These are phyloP conservation scores for Yamadazyma diospyri DNA, from an alignment of 1,139 yeast species.

Conservation along the genomic window DNA sequence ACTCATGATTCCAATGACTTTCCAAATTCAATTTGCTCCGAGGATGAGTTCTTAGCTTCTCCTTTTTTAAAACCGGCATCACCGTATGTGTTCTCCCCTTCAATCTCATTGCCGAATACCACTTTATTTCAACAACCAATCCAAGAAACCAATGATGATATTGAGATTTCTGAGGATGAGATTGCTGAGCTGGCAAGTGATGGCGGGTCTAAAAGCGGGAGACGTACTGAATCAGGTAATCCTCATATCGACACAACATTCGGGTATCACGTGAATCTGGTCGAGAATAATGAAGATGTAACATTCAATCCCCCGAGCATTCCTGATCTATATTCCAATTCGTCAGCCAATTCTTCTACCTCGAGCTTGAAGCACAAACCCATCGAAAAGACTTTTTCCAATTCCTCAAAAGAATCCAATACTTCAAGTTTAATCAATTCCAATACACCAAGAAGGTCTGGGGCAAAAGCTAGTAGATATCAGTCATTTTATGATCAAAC, in stretches of 20 bases:
- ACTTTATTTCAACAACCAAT: conserved; percentile 32
- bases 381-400: conserved; percentile 34
- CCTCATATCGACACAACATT: no score
- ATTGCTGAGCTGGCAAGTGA: no score
- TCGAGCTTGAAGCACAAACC: conserved; percentile 28
- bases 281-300: not conserved
- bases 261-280: no score
- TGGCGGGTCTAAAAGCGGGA: no score
- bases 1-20: conserved; percentile 9
- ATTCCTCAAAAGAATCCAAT: conserved; percentile 30
- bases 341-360: conserved; percentile 34
- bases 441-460: conserved; percentile 33
- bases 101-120: conserved; percentile 18
- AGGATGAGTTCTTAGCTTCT: conserved; percentile 33
- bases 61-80: conserved; percentile 29
- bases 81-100: conserved; percentile 26
- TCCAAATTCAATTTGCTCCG: conserved; percentile 26
- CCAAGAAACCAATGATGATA: conserved; percentile 28
- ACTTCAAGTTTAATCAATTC: conserved; percentile 1
- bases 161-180: conserved; percentile 18
- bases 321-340: conserved; percentile 25
- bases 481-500: conserved; percentile 51
- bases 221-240: no score
- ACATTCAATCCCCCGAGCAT: conserved; percentile 24
- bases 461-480: conserved; percentile 50